Conservation (phyloP, 169 alveolate species). For the Cryptosporidium baileyi region DNA sequence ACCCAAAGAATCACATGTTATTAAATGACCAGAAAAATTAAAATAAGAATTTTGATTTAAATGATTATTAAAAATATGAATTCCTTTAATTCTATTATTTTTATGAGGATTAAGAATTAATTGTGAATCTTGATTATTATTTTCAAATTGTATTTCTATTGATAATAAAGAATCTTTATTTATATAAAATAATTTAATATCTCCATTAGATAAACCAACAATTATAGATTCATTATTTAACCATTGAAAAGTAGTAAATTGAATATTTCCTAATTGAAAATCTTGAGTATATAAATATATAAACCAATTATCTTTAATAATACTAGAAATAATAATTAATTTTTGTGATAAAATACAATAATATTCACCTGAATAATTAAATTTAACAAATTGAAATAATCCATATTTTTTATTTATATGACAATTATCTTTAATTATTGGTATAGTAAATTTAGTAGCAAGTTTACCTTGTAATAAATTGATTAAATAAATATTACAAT, state of each 20-base stretch:
- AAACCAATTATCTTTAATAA: background rate
- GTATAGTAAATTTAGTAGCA: background rate
- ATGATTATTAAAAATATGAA: background rate
- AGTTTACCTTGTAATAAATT: constrained; percentile 3
- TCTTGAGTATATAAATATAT: background rate
- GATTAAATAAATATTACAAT: constrained; percentile 16
- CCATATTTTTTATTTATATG: background rate
- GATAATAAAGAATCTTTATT: background rate
- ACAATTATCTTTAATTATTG: background rate
- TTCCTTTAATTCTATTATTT: constrained; percentile 37
- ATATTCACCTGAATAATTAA: background rate
- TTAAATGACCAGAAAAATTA: background rate
- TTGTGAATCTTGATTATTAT: background rate
- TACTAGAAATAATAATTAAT: background rate
- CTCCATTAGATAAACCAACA: constrained; percentile 36
- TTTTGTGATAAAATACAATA: constrained; percentile 42
- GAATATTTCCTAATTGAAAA: background rate
- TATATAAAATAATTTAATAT: background rate
- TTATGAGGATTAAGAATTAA: background rate
- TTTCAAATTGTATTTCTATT: background rate
- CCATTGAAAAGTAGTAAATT: constrained; percentile 35
- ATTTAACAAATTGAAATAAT: background rate
- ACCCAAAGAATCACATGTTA: constrained; percentile 39
- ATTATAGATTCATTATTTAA: background rate
- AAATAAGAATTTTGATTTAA: background rate